Percentiles rank a stretch among this genome's conserved stretches.
These are phyloP conservation scores for Cystobasidium onofrii DNA, from an alignment of 768 basidiomycete genomes.

Conservation along the genomic window DNA sequence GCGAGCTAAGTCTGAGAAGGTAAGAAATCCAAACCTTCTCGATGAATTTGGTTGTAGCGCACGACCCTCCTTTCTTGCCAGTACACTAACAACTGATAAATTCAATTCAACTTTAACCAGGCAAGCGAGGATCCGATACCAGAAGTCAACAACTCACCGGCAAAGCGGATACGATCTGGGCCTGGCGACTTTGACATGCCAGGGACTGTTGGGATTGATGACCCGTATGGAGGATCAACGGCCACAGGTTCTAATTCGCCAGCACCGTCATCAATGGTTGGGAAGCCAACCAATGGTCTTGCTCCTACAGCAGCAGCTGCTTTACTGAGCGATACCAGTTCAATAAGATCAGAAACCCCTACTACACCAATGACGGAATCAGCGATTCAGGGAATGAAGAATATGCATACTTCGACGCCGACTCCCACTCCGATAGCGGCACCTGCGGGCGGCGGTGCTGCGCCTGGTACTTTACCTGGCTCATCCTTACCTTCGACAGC, in stretches of 20 bases:
- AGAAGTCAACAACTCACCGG: constrained; percentile 5
- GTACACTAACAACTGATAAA: neutral
- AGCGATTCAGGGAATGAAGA: constrained; percentile 16
- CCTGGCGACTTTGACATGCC: constrained; percentile 15
- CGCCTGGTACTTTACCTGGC: constrained; percentile 5
- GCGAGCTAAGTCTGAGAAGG: constrained; percentile 30
- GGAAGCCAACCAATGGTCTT: neutral
- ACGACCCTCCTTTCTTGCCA: neutral
- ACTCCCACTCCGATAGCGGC: neutral
- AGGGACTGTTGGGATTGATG: neutral
- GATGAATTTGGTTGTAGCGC: too few species aligned
- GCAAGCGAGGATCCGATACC: neutral
- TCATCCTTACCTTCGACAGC: neutral
- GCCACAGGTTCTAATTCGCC: neutral
- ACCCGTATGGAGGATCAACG: neutral
- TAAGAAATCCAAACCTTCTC: too few species aligned
- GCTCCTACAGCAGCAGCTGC: neutral
- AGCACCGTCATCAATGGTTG: neutral
- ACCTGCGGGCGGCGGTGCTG: neutral
- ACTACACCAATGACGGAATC: constrained; percentile 25
- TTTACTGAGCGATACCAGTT: neutral
- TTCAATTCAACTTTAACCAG: neutral
- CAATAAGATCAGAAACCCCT: constrained; percentile 1
- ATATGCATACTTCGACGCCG: constrained; percentile 9
- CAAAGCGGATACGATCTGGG: constrained; percentile 17